These are phyloP conservation scores for Colletotrichum sp. DNA, from an alignment of 2,329 filamentous ascomycete genomes.

Conservation along the genomic window DNA sequence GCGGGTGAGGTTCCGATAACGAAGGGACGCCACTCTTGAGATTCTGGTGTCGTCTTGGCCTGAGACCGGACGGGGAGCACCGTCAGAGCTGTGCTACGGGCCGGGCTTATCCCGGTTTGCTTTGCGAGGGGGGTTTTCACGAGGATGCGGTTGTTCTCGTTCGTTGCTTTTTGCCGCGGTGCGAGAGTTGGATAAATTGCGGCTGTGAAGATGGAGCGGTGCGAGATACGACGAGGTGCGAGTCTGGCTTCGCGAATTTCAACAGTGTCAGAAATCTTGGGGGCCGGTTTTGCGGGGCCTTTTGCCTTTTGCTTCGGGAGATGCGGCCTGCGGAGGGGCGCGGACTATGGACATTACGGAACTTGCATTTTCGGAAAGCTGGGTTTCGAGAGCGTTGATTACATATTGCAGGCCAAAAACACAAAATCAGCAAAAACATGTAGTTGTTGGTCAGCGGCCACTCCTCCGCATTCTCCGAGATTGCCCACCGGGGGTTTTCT, in stretches of 20 bases:
- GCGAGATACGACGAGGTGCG: not conserved
- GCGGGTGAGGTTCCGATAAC: not conserved
- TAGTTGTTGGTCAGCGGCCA: not conserved
- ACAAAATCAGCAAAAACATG: not conserved
- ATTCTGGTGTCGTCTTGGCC: not conserved
- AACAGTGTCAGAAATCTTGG: not conserved
- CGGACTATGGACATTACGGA: not conserved
- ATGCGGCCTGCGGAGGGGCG: constrained; percentile 8
- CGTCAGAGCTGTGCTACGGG: not conserved
- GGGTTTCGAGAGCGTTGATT: not conserved
- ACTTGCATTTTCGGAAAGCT: not conserved
- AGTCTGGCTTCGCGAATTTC: not conserved
- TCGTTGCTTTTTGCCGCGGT: not conserved
- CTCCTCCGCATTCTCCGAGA: not conserved
- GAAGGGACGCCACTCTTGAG: not conserved
- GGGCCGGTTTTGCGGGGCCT: constrained; percentile 1
- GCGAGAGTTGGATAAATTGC: not conserved
- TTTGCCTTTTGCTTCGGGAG: not conserved
- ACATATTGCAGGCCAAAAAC: not conserved
- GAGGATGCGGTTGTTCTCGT: not conserved
- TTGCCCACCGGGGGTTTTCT: not conserved
- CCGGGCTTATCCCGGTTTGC: not conserved
- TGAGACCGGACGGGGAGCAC: constrained; percentile 3
- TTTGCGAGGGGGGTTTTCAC: not conserved
- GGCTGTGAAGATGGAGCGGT: not conserved